A percentile compares a stretch with the other conserved stretches of the same genome.
These are phyloP conservation scores for Brassica juncea DNA, from an alignment of 345 rosid genomes.

Conservation along the genomic window DNA sequence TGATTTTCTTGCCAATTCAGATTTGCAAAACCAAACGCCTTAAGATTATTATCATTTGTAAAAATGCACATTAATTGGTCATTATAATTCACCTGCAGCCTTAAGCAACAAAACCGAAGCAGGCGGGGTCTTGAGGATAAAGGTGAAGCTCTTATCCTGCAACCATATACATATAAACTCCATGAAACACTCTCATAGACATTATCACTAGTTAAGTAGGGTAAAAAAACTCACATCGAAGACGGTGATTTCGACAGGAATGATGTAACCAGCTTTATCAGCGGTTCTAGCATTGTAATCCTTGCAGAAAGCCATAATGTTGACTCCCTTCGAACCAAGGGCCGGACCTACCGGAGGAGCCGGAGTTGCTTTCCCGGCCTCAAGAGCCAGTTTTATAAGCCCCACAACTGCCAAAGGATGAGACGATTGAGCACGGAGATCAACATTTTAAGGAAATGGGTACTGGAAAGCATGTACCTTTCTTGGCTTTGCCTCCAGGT, in stretches of 20 bases:
- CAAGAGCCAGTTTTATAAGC: slow-evolving; percentile 79
- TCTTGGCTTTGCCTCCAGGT: slow-evolving; percentile 80
- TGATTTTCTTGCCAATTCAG: background rate
- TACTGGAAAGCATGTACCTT: slow-evolving; percentile 47
- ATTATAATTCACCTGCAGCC: slow-evolving; percentile 65
- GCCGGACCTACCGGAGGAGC: slow-evolving; percentile 97
- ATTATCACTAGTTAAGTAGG: background rate
- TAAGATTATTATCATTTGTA: background rate
- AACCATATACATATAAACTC: slow-evolving; percentile 18
- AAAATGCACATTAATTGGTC: background rate
- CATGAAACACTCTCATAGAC: background rate
- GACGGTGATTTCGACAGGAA: slow-evolving; percentile 95
- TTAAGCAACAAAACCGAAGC: slow-evolving; percentile 92
- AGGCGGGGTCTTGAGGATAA: slow-evolving; percentile 92
- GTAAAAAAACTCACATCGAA: slow-evolving; percentile 61
- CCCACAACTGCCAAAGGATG: slow-evolving; percentile 57
- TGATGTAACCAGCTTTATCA: slow-evolving; percentile 90
- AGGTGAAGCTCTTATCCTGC: slow-evolving; percentile 95
- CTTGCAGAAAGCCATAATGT: slow-evolving; percentile 92
- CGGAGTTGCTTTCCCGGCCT: slow-evolving; percentile 96
- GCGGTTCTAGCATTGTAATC: slow-evolving; percentile 98
- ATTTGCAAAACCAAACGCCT: background rate
- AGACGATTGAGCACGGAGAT: background rate
- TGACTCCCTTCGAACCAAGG: slow-evolving; percentile 83
- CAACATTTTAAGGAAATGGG: slow-evolving; percentile 2